Percentiles rank a stretch among this genome's conserved stretches.
These are phyloP conservation scores for Salix dunnii DNA, from an alignment of 345 rosid species.

Conservation along the genomic window DNA sequence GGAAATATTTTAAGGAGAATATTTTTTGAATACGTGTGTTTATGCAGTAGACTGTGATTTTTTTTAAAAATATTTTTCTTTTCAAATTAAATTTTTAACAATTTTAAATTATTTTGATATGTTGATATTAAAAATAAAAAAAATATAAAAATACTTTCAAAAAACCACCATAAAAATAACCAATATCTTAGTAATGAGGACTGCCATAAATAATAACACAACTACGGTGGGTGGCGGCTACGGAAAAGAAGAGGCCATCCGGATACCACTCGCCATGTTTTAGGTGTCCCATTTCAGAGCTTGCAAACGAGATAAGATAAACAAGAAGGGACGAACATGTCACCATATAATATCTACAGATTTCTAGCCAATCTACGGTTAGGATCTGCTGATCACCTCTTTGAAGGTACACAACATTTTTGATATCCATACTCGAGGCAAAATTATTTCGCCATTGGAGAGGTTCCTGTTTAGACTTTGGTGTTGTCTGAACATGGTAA, in stretches of 20 bases:
- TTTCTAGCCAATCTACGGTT: neutral
- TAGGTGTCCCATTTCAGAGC: neutral
- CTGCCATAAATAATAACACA: too few relatives aligned
- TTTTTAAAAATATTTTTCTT: too few relatives aligned
- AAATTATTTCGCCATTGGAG: neutral
- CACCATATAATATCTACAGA: neutral
- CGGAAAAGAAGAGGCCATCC: conserved; percentile 1
- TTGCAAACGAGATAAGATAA: neutral
- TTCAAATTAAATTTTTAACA: too few relatives aligned
- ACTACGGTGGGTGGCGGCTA: neutral
- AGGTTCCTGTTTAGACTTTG: neutral
- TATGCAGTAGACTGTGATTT: too few relatives aligned
- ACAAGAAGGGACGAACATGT: neutral
- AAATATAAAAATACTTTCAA: too few relatives aligned
- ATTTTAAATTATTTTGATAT: too few relatives aligned
- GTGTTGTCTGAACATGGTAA: neutral
- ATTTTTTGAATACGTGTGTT: too few relatives aligned
- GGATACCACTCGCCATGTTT: conserved; percentile 13
- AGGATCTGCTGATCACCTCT: neutral
- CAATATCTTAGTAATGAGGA: too few relatives aligned
- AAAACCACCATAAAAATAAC: too few relatives aligned
- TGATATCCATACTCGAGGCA: neutral
- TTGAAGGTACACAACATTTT: neutral
- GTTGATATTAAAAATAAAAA: too few relatives aligned
- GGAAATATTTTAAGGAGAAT: too few relatives aligned